Evolutionary conservation across 2,329 filamentous ascomycete species (phyloP).

Genomic region (Trichophyton mentagrophytes): DNA sequence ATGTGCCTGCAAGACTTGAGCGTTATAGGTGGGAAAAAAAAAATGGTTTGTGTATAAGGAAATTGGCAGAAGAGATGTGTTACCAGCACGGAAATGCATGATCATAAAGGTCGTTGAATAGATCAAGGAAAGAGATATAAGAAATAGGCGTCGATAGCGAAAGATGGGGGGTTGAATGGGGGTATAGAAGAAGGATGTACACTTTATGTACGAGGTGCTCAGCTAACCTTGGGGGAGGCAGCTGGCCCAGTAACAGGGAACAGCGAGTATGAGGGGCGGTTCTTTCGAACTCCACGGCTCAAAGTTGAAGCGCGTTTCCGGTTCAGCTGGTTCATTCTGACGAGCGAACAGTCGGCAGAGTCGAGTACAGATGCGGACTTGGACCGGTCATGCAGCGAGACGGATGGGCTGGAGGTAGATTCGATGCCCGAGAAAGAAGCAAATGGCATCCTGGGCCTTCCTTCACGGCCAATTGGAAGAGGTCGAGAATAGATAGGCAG

Average conservation of each 20-base stretch:
- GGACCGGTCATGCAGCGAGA: conserved; percentile 23
- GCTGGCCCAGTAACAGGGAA: conserved; percentile 23
- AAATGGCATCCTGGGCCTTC: conserved; percentile 8
- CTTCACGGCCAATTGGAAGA: conserved; percentile 6
- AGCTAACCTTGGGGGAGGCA: conserved; percentile 7
- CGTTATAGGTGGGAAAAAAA: background rate
- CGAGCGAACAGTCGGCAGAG: conserved; percentile 12
- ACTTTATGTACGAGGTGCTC: background rate
- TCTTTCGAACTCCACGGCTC: conserved; percentile 22
- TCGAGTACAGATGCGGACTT: conserved; percentile 28
- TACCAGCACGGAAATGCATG: conserved; percentile 1
- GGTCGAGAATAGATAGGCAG: conserved; percentile 15
- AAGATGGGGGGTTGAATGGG: background rate
- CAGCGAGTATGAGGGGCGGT: conserved; percentile 34
- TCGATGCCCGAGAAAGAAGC: conserved; percentile 22
- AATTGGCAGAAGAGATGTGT: background rate
- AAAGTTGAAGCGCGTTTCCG: conserved; percentile 16
- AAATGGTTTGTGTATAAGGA: background rate
- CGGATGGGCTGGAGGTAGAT: conserved; percentile 19
- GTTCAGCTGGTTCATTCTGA: conserved; percentile 10
- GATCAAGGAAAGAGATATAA: background rate
- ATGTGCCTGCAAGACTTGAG: background rate
- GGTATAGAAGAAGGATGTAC: background rate
- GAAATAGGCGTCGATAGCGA: background rate
- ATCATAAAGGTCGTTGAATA: background rate